Percentiles rank a stretch among this genome's conserved stretches.
phyloP scores from a whole-genome alignment of 345 rosid genomes.

The Eucalyptus virginea region DNA sequence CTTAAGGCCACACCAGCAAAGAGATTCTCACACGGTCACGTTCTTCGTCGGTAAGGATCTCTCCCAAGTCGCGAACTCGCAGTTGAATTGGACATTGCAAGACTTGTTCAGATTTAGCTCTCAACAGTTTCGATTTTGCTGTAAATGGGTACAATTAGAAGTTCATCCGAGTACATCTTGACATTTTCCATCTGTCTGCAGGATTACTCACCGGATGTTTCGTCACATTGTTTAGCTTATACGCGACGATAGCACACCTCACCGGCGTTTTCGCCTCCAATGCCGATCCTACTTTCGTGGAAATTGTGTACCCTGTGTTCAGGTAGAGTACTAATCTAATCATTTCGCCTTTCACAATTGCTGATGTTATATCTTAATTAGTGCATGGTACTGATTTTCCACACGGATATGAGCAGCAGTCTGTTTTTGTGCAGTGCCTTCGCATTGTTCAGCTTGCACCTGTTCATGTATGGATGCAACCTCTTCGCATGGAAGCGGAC shows the following conservation, averaged over 20 bases:
- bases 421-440: constrained; percentile 47
- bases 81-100: background rate
- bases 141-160: background rate
- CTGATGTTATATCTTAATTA: background rate
- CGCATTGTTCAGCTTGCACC: constrained; percentile 80
- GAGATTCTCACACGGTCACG: constrained; percentile 89
- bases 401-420: background rate
- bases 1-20: constrained; percentile 69
- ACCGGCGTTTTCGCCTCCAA: constrained; percentile 55
- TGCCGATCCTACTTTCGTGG: constrained; percentile 42
- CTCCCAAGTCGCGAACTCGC: background rate
- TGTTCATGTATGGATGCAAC: constrained; percentile 95
- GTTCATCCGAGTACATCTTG: background rate
- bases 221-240: constrained; percentile 64
- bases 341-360: background rate
- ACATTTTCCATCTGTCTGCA: constrained; percentile 7
- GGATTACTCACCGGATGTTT: constrained; percentile 91
- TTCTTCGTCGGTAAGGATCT: constrained; percentile 67
- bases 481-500: constrained; percentile 73
- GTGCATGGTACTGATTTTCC: too few relatives aligned
- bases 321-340: constrained; percentile 26
- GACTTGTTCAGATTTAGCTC: background rate
- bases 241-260: constrained; percentile 68
- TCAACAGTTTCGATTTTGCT: background rate
- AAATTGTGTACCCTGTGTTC: constrained; percentile 89